Evolutionary conservation across 352 stramenopile species (phyloP).

Genomic region (Globisporangium middletonii): DNA sequence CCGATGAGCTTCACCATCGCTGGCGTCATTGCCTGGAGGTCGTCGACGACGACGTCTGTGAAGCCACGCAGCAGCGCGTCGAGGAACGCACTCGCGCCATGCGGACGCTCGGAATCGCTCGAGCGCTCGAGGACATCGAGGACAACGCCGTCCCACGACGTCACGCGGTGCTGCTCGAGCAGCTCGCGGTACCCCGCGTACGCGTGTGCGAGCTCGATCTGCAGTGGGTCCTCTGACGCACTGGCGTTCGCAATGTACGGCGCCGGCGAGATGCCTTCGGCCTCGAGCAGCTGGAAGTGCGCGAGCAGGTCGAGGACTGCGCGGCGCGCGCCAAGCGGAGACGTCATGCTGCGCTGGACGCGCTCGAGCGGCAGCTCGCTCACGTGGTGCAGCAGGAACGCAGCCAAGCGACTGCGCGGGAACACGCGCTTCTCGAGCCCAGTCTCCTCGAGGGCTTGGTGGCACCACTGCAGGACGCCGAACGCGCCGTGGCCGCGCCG

Average conservation of each 20-base stretch:
- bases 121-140: slow-evolving; percentile 35
- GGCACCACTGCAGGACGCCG: slow-evolving; percentile 53
- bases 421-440: slow-evolving; percentile 51
- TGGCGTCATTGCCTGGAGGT: slow-evolving; percentile 60
- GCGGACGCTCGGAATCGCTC: slow-evolving; percentile 8
- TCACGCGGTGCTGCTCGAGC: slow-evolving; percentile 40
- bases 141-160: slow-evolving; percentile 64
- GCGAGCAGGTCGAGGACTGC: slow-evolving; percentile 52
- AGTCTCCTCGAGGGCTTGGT: slow-evolving; percentile 58
- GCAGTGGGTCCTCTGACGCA: slow-evolving; percentile 7
- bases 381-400: slow-evolving; percentile 49
- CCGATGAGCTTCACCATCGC: slow-evolving; percentile 52
- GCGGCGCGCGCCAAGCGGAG: slow-evolving; percentile 47
- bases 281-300: slow-evolving; percentile 67
- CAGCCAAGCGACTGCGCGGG: slow-evolving; percentile 30
- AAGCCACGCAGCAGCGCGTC: slow-evolving; percentile 30
- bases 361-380: slow-evolving; percentile 28
- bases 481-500: slow-evolving; percentile 56
- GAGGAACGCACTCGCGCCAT: slow-evolving; percentile 21
- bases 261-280: slow-evolving; percentile 37
- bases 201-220: slow-evolving; percentile 36
- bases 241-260: slow-evolving; percentile 29
- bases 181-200: slow-evolving; percentile 53
- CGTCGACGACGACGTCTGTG: slow-evolving; percentile 67
- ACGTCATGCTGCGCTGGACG: slow-evolving; percentile 34